phyloP scores from a whole-genome alignment of 2,329 filamentous ascomycete species.

The Myriosclerotinia curreyana region DNA sequence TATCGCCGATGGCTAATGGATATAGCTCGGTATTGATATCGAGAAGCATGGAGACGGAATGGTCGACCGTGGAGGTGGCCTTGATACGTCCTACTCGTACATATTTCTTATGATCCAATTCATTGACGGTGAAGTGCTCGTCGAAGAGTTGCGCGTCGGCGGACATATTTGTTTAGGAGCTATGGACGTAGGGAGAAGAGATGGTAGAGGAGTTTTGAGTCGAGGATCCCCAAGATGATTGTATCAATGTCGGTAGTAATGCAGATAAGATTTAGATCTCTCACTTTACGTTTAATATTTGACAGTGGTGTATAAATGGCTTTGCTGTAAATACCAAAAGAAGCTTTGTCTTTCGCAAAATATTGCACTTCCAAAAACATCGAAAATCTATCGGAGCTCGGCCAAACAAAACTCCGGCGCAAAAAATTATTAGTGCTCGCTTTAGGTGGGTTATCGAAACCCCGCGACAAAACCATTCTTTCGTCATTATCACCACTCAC shows the following conservation, averaged over 20 bases:
- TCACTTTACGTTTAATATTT: background rate
- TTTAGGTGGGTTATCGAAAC: slow-evolving; percentile 4
- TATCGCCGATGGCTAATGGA: slow-evolving; percentile 70
- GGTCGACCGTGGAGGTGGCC: slow-evolving; percentile 67
- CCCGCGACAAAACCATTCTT: slow-evolving; percentile 10
- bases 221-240: background rate
- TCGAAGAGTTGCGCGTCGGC: slow-evolving; percentile 91
- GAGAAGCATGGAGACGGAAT: slow-evolving; percentile 72
- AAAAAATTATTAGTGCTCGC: slow-evolving; percentile 5
- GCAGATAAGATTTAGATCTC: too few species aligned
- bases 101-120: slow-evolving; percentile 82
- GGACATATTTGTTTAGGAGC: slow-evolving; percentile 67
- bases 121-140: slow-evolving; percentile 80
- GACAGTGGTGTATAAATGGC: slow-evolving; percentile 14
- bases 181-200: slow-evolving; percentile 42
- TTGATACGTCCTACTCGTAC: slow-evolving; percentile 88
- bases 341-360: slow-evolving; percentile 19
- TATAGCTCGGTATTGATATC: slow-evolving; percentile 96
- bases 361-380: slow-evolving; percentile 16
- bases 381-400: slow-evolving; percentile 12
- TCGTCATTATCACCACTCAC: slow-evolving; percentile 9
- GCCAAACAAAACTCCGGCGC: slow-evolving; percentile 13
- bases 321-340: background rate
- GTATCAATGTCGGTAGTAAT: background rate
- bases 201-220: background rate